phyloP scores from a whole-genome alignment of 176 grass and related monocot genomes.

The Zizania latifolia region DNA sequence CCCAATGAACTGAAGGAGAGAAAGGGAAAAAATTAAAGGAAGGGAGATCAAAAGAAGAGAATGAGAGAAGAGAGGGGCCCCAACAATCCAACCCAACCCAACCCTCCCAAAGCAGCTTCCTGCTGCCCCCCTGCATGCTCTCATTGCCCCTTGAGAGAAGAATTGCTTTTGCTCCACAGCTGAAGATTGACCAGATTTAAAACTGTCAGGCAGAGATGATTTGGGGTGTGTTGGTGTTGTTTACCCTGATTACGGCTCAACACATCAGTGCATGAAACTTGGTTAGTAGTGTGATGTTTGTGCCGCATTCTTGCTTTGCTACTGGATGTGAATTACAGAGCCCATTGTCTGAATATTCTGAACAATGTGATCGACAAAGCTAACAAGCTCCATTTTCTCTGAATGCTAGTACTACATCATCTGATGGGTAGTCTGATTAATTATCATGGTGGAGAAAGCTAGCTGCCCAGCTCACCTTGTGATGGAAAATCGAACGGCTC shows the following conservation, averaged over 20 bases:
- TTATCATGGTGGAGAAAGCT: too few relatives aligned
- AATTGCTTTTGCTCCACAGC: too few relatives aligned
- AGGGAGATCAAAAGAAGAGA: constrained; percentile 48
- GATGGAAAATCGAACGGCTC: too few relatives aligned
- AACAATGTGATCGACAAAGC: too few relatives aligned
- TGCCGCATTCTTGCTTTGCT: not conserved
- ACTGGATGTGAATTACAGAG: not conserved
- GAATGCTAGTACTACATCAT: too few relatives aligned
- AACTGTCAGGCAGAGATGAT: not conserved
- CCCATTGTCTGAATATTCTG: not conserved
- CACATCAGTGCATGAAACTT: not conserved
- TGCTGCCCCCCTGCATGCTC: constrained; percentile 1
- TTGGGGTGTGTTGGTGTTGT: not conserved
- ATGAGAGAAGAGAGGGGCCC: not conserved
- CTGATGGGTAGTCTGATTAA: too few relatives aligned
- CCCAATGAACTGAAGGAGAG: constrained; percentile 31
- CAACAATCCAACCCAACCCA: constrained; percentile 17
- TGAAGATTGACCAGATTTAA: constrained; percentile 19
- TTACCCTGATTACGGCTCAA: not conserved
- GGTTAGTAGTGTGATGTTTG: not conserved
- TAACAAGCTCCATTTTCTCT: too few relatives aligned
- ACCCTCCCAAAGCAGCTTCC: too few relatives aligned
- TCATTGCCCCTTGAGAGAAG: too few relatives aligned
- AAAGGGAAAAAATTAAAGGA: not conserved
- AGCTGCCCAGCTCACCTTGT: too few relatives aligned